Percentiles rank a stretch among this genome's conserved stretches.
phyloP scores from a whole-genome alignment of 2,329 filamentous ascomycete genomes.

The Colletotrichum neosansevieriae region DNA sequence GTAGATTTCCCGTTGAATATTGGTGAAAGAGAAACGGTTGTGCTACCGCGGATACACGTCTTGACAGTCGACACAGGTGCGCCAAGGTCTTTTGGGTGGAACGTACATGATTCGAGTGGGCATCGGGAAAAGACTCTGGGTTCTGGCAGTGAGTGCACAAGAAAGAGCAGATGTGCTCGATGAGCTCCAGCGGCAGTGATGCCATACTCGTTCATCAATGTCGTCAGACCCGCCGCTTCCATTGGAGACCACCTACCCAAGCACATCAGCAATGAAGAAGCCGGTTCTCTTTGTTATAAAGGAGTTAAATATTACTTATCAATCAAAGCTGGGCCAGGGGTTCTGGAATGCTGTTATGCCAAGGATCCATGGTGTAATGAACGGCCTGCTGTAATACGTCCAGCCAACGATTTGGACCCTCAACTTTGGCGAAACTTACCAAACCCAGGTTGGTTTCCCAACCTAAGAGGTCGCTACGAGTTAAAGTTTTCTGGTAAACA shows the following conservation, averaged over 20 bases:
- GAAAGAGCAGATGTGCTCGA: conserved; percentile 25
- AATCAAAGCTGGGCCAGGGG: neutral
- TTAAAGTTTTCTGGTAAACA: conserved; percentile 1
- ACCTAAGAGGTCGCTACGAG: neutral
- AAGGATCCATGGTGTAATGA: conserved; percentile 2
- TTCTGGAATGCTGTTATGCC: neutral
- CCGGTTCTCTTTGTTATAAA: no score
- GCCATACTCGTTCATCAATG: neutral
- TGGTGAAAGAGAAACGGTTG: conserved; percentile 34
- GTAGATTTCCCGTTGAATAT: conserved; percentile 13
- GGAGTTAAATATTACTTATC: neutral
- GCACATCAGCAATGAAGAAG: no score
- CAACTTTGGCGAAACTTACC: no score
- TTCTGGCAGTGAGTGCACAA: conserved; percentile 26
- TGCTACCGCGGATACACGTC: conserved; percentile 18
- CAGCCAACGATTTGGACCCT: no score
- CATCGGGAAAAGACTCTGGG: neutral
- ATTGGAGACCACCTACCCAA: no score
- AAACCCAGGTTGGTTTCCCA: no score
- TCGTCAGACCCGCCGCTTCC: neutral
- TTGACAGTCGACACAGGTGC: conserved; percentile 23
- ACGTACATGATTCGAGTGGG: neutral
- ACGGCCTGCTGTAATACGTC: neutral
- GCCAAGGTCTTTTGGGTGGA: conserved; percentile 3
- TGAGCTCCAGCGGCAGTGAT: conserved; percentile 28